Percentiles rank a stretch among this genome's conserved stretches.
Conservation (phyloP, 352 stramenopile species). For the Phytophthora quininea region DNA sequence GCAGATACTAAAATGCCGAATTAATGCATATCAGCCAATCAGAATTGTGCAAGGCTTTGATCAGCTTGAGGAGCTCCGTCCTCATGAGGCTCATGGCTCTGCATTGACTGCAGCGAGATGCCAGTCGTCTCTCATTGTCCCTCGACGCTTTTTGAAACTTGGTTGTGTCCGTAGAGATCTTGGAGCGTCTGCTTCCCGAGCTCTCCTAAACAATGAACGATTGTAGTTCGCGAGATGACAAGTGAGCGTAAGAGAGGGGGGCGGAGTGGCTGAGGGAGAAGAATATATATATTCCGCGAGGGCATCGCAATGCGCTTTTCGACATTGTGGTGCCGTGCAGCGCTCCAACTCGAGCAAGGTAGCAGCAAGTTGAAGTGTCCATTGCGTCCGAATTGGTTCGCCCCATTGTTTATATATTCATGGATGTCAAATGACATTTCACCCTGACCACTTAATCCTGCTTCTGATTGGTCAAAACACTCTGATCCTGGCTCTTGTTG, state of each 20-base stretch:
- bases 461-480: too few species aligned
- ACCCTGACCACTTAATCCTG: too few species aligned
- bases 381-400: too few species aligned
- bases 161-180: neutral
- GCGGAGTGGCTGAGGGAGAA: neutral
- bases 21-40: too few species aligned
- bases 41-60: too few species aligned
- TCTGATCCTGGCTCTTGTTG: conserved; percentile 2
- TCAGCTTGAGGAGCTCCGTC: too few species aligned
- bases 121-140: neutral
- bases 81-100: neutral
- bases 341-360: neutral
- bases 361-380: too few species aligned
- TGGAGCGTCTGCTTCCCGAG: neutral
- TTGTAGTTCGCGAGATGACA: neutral
- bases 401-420: too few species aligned
- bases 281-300: too few species aligned
- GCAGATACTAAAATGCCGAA: neutral
- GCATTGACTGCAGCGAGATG: neutral
- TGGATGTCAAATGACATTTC: too few species aligned
- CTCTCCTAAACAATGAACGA: neutral
- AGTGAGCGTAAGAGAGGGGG: neutral
- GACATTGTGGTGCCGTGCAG: neutral
- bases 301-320: neutral
- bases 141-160: neutral